Evolutionary conservation across 2,329 filamentous ascomycete genomes (phyloP), one percentile per base, ranked within the genome.

Genomic region (Fusarium miscanthi): DNA sequence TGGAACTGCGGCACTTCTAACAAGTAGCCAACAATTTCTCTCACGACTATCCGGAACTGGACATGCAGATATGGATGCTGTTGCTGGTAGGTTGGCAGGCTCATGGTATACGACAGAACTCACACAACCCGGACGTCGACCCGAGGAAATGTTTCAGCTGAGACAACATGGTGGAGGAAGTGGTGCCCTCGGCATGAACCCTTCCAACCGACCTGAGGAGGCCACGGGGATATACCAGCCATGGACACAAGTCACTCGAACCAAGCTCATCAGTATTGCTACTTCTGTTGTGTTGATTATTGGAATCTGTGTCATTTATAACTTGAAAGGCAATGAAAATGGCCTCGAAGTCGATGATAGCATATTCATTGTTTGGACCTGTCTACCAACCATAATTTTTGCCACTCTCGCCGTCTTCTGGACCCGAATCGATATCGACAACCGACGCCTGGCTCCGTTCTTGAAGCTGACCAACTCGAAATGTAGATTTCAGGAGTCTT

Each of bases 101-200:
- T 74, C 76, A n/a, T 79, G 77, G 75, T 79, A 79, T 48, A 77
- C 77, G 12, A 76, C 75, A 7, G 70, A 75, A 43, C 59, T 78
- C 14, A 74, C 65, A 8, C 75, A 77, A 12, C 73, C 72, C 11
- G 69, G 72, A 19, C 65, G 70, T 9, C 69, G 72, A 35, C 74
- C 74, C 3, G 70, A 73, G 25, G 70, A 76, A 56, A 72, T 69
- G 59, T 78, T 78, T 49, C 76, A 78, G 40, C 40, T 78, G 27
- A 72, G 68, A 54, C 76, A 78, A 17, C 66, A 77, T 33, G 75
- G 68, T 2, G 76, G 70, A 45, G 74, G 76, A 9, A 69, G 56
- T 19, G 56, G 70, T 8, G 42, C 71, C 19, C 59, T 75, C 11
- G 57, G 66, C 13, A 64, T 65, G 38, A 59, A 72, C 11, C 46